These are phyloP conservation scores for Calonectria leucothoes DNA, from an alignment of 2,329 filamentous ascomycete species.

Conservation along the genomic window DNA sequence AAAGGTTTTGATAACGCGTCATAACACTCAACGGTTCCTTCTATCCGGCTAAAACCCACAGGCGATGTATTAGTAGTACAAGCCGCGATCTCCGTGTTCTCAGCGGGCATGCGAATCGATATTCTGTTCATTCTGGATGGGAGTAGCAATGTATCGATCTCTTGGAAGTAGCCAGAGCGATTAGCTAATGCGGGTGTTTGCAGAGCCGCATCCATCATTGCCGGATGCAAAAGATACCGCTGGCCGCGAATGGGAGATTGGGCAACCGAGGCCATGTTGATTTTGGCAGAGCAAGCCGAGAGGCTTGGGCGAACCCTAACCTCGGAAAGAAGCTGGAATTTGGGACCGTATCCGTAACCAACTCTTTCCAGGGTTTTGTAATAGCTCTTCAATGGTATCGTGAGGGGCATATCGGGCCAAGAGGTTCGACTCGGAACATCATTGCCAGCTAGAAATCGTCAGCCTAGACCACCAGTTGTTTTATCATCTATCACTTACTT, in stretches of 20 bases:
- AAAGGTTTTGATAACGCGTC: constrained; percentile 30
- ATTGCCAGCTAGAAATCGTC: background rate
- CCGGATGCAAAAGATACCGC: constrained; percentile 36
- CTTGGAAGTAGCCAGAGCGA: constrained; percentile 36
- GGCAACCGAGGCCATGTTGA: constrained; percentile 30
- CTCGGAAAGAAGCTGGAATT: constrained; percentile 38
- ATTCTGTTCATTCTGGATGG: constrained; percentile 37
- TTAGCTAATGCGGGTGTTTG: constrained; percentile 37
- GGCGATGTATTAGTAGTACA: constrained; percentile 35
- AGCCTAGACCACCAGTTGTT: background rate
- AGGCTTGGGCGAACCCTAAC: constrained; percentile 35
- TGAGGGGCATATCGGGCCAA: constrained; percentile 37
- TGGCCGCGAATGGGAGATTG: constrained; percentile 34
- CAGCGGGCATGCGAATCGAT: constrained; percentile 35
- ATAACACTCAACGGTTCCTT: constrained; percentile 34
- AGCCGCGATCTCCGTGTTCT: constrained; percentile 30
- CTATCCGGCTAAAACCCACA: constrained; percentile 33
- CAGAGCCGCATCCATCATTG: constrained; percentile 39
- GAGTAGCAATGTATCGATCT: constrained; percentile 36
- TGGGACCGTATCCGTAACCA: constrained; percentile 38
- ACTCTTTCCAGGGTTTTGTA: constrained; percentile 37
- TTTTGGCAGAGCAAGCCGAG: constrained; percentile 36
- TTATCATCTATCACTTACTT: constrained; percentile 15
- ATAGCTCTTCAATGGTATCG: constrained; percentile 37
- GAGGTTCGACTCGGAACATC: constrained; percentile 27